Base-by-base conservation (phyloP, 1,284 basidiomycete species). In the Pseudozyma thailandica region DNA sequence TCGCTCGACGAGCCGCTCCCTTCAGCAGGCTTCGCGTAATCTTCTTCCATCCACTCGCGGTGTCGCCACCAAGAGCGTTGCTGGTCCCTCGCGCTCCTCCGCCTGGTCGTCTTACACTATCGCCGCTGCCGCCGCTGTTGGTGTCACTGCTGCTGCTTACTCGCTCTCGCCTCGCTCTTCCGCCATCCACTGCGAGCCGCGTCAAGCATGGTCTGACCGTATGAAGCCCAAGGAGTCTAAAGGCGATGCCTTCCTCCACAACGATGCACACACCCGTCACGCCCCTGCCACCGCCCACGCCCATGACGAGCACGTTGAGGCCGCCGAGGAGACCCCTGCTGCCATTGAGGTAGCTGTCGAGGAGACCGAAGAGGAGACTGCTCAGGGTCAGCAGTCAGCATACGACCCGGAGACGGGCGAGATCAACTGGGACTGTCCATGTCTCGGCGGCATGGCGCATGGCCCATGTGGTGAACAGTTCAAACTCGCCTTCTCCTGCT, bases 391-490 rank as follows among this genome's bases (percentile, higher is more conserved):
- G 59, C 79, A 85, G 68, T 85, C 86, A 13, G 87, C 87, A 0
- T 88, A 86, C 87, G 91, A 98, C 85, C 94, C 94, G 20, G 92
- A 89, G 73, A 98, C 95, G 0, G 95, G 95, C 52, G 74, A 81
- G 62, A 82, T 83, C 62, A 83, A 83, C 61, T 83, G 82, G 82
- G 82, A 83, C 71, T 83, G 82, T 69, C 82, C 82, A 70, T 98
- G 95, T 83, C 89, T 98, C 12, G 95, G 95, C 25, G 96, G 95
- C 54, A 98, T 98, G 96, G 94, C 96, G 3, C 87, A 97, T 79
- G 96, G 96, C 6, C 93, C 94, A 2, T 99, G 95, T 81, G 95
- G 95, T 12, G 87, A 89, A 70, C 88, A 98, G 79, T 99, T 99
- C 87, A 90, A 92, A 76, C 91, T 90, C 65, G 95, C 96, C 0